These are phyloP conservation scores for Pinus taeda DNA, from an alignment of 75 land plant genomes.

Conservation along the genomic window DNA sequence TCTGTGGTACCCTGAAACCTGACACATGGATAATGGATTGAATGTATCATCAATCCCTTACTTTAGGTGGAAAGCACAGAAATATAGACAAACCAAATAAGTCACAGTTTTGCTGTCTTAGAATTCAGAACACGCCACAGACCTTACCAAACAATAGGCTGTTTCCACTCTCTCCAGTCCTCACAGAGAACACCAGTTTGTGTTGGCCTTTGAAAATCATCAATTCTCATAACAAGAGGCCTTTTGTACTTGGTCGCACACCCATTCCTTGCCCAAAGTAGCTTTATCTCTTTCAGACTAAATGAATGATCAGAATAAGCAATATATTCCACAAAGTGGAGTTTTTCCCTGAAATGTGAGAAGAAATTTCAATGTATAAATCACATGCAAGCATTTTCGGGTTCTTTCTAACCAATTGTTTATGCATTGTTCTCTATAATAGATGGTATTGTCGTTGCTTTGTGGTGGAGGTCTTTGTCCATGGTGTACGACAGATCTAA, in stretches of 20 bases:
- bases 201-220: conserved; percentile 76
- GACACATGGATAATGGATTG: neutral
- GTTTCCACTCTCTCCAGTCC: conserved; percentile 76
- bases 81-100: neutral
- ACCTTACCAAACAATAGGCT: conserved; percentile 83
- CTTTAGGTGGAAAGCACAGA: neutral
- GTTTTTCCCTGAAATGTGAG: conserved; percentile 40
- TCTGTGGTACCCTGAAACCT: conserved; percentile 93
- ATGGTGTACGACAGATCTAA: neutral
- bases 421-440: neutral
- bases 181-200: conserved; percentile 79
- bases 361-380: neutral
- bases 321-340: conserved; percentile 84
- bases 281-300: conserved; percentile 79
- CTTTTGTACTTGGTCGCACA: conserved; percentile 58
- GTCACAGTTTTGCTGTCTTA: neutral
- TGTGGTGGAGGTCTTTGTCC: too few species aligned
- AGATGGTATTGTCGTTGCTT: too few species aligned
- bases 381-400: neutral
- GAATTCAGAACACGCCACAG: conserved; percentile 7
- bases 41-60: neutral
- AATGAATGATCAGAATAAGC: conserved; percentile 67
- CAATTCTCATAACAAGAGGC: conserved; percentile 61
- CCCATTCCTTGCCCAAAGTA: conserved; percentile 69
- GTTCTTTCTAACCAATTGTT: neutral